A percentile compares a stretch with the other conserved stretches of the same genome.
phyloP scores from a whole-genome alignment of 345 rosid species.

The Populus alba region DNA sequence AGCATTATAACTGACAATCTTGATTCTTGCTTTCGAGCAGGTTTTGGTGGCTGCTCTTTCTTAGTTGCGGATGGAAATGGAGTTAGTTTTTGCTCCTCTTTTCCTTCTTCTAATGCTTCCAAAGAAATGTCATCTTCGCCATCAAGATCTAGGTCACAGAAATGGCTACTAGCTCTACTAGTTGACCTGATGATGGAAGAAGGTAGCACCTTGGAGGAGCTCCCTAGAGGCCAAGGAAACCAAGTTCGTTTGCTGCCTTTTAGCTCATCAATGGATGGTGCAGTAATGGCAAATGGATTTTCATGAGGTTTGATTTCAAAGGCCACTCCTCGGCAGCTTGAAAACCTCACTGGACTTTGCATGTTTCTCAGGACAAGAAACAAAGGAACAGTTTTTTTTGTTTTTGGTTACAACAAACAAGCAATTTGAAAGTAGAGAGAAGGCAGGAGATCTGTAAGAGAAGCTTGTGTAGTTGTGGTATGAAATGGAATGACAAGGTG shows the following conservation, averaged over 20 bases:
- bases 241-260: constrained; percentile 16
- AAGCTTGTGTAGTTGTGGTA: background rate
- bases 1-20: constrained; percentile 66
- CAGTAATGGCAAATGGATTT: constrained; percentile 39
- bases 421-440: background rate
- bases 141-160: constrained; percentile 56
- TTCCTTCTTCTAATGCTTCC: constrained; percentile 43
- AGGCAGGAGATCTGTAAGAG: background rate
- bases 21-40: constrained; percentile 45
- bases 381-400: background rate
- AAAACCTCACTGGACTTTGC: constrained; percentile 49
- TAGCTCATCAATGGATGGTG: constrained; percentile 2
- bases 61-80: constrained; percentile 26
- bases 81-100: constrained; percentile 16
- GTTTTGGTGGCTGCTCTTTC: constrained; percentile 36
- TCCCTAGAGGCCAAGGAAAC: constrained; percentile 39
- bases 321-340: constrained; percentile 70
- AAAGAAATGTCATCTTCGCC: constrained; percentile 13
- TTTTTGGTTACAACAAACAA: background rate
- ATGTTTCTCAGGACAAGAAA: constrained; percentile 16
- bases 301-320: constrained; percentile 60
- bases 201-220: constrained; percentile 40
- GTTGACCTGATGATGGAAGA: constrained; percentile 39
- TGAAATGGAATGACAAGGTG: background rate
- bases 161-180: constrained; percentile 68